Percentiles rank a stretch among this genome's conserved stretches.
phyloP scores from a whole-genome alignment of 2,329 filamentous ascomycete genomes.

The Penicillium concentricum region DNA sequence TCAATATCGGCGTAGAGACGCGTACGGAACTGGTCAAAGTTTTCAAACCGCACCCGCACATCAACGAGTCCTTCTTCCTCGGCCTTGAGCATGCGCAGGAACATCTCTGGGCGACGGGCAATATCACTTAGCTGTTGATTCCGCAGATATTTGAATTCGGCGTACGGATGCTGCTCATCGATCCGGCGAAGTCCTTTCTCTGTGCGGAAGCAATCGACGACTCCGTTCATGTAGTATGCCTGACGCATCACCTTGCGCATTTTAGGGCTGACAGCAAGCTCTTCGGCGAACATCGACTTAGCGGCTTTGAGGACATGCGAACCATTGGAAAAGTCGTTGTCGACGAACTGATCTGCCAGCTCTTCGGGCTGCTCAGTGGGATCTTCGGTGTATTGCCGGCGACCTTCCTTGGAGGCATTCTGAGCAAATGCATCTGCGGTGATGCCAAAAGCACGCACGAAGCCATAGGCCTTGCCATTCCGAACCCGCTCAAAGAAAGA shows the following conservation, averaged over 20 bases:
- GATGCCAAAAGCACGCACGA: slow-evolving; percentile 89
- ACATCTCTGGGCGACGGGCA: slow-evolving; percentile 80
- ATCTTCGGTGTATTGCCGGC: slow-evolving; percentile 82
- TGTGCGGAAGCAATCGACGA: slow-evolving; percentile 84
- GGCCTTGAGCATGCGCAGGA: slow-evolving; percentile 94
- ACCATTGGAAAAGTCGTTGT: slow-evolving; percentile 71
- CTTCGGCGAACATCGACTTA: slow-evolving; percentile 85
- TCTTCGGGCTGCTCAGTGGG: slow-evolving; percentile 76
- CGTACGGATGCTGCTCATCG: slow-evolving; percentile 92
- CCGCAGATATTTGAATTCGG: slow-evolving; percentile 94
- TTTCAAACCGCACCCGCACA: slow-evolving; percentile 74
- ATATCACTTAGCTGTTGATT: slow-evolving; percentile 83
- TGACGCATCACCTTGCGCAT: slow-evolving; percentile 84
- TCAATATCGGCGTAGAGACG: slow-evolving; percentile 80
- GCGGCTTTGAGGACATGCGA: slow-evolving; percentile 74
- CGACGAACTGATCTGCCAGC: slow-evolving; percentile 75
- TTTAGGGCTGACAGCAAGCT: slow-evolving; percentile 81
- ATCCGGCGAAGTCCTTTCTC: slow-evolving; percentile 93
- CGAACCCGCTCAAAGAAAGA: slow-evolving; percentile 81
- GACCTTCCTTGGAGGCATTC: slow-evolving; percentile 76
- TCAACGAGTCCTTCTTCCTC: slow-evolving; percentile 92
- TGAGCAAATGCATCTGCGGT: slow-evolving; percentile 83
- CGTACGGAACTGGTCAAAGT: slow-evolving; percentile 71
- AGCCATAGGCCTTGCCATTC: slow-evolving; percentile 72
- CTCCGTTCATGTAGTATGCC: slow-evolving; percentile 78